Evolutionary conservation across 345 rosid species (phyloP).

Genomic region (Euclidium syriacum): DNA sequence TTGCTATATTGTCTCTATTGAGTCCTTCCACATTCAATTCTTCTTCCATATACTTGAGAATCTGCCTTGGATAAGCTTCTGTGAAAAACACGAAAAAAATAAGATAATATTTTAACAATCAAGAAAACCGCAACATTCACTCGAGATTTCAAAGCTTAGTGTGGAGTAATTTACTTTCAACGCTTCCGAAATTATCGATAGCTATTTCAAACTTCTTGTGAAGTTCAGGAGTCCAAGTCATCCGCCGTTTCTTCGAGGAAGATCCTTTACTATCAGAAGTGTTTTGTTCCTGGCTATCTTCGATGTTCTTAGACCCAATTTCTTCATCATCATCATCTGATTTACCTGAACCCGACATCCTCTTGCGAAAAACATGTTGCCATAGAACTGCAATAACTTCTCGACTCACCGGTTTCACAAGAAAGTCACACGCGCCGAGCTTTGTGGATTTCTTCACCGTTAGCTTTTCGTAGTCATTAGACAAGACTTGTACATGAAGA

Average conservation of each 20-base stretch:
- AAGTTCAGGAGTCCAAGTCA: constrained; percentile 22
- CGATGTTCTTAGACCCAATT: not conserved
- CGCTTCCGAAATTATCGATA: not conserved
- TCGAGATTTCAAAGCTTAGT: not conserved
- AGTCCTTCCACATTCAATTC: constrained; percentile 8
- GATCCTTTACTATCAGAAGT: not conserved
- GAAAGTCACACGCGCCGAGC: constrained; percentile 20
- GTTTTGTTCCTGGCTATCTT: not conserved
- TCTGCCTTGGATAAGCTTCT: constrained; percentile 16
- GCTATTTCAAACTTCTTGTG: constrained; percentile 4
- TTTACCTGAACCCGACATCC: not conserved
- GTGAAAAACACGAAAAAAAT: not conserved
- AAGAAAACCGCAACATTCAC: not conserved
- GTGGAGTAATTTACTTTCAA: not conserved
- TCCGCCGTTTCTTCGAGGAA: constrained; percentile 14
- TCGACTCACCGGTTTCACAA: constrained; percentile 22
- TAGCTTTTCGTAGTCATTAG: constrained; percentile 1
- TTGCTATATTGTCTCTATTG: constrained; percentile 13
- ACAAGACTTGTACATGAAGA: constrained; percentile 18
- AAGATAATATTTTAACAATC: not conserved
- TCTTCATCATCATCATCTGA: constrained; percentile 6
- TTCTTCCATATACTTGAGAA: constrained; percentile 21
- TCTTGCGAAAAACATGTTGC: constrained; percentile 20
- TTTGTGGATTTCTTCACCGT: constrained; percentile 1
- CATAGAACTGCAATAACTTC: constrained; percentile 12